These are phyloP conservation scores for Dentipellis fragilis DNA, from an alignment of 768 basidiomycete genomes.

Conservation along the genomic window DNA sequence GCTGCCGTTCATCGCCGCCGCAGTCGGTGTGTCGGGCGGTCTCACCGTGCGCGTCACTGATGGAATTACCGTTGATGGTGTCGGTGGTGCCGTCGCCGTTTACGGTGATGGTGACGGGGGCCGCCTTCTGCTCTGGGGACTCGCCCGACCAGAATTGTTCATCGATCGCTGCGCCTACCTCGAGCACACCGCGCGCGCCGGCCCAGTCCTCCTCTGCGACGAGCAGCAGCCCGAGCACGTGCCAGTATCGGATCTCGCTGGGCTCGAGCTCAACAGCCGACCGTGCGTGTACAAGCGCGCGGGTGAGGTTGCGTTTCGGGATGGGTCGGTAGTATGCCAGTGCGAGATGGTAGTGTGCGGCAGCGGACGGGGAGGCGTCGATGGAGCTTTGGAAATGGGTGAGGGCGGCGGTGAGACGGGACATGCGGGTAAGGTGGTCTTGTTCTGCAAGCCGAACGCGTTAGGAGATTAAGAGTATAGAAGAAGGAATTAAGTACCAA, in stretches of 20 bases:
- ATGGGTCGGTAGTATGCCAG: slow-evolving; percentile 60
- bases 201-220: slow-evolving; percentile 71
- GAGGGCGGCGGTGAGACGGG: slow-evolving; percentile 49
- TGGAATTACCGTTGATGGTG: no score
- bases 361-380: slow-evolving; percentile 36
- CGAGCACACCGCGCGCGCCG: slow-evolving; percentile 66
- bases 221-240: slow-evolving; percentile 78
- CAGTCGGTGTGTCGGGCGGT: no score
- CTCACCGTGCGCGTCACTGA: no score
- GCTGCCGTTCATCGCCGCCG: background rate
- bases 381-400: slow-evolving; percentile 39
- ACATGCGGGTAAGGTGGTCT: slow-evolving; percentile 50
- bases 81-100: background rate
- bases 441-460: slow-evolving; percentile 36
- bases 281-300: slow-evolving; percentile 58
- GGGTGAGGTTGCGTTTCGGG: slow-evolving; percentile 51
- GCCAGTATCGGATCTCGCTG: slow-evolving; percentile 70
- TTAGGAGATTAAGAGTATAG: background rate
- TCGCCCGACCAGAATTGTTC: slow-evolving; percentile 26
- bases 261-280: slow-evolving; percentile 64
- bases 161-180: slow-evolving; percentile 57
- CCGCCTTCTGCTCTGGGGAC: background rate
- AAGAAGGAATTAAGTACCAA: slow-evolving; percentile 36
- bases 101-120: background rate
- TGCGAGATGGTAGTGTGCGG: slow-evolving; percentile 73